phyloP scores from a whole-genome alignment of 2,329 filamentous ascomycete species.

The Neofusicoccum sp. region DNA sequence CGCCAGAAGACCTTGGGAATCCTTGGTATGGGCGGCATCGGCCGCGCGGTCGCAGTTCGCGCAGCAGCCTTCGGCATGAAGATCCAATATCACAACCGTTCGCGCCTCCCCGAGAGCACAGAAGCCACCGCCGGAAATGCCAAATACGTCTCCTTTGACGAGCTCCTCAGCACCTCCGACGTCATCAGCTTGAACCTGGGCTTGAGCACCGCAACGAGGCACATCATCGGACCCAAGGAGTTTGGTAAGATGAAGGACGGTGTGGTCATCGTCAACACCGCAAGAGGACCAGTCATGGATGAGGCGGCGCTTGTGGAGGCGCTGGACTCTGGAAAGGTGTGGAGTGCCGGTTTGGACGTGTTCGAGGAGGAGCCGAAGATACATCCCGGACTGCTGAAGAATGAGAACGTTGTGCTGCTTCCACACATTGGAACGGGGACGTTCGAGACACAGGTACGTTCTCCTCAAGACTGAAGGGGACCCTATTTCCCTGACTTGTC shows the following conservation, averaged over 20 bases:
- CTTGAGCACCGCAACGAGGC: constrained; percentile 53
- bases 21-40: constrained; percentile 64
- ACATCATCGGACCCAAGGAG: constrained; percentile 55
- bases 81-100: constrained; percentile 62
- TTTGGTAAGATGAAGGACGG: constrained; percentile 60
- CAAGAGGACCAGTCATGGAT: constrained; percentile 59
- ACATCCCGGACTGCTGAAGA: constrained; percentile 53
- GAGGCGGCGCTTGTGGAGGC: constrained; percentile 58
- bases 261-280: constrained; percentile 61
- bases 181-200: constrained; percentile 59
- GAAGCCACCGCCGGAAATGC: constrained; percentile 48
- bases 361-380: constrained; percentile 61
- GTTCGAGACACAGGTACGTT: constrained; percentile 58
- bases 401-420: constrained; percentile 56
- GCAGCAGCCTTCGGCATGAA: constrained; percentile 59
- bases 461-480: neutral
- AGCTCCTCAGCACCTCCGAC: constrained; percentile 56
- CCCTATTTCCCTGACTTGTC: no score
- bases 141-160: constrained; percentile 59
- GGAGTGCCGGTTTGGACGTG: constrained; percentile 59
- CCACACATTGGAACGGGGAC: constrained; percentile 64
- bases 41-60: constrained; percentile 51
- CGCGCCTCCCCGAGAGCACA: constrained; percentile 36
- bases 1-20: constrained; percentile 58
- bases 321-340: constrained; percentile 57